Base-by-base conservation (phyloP, 1,139 yeast genomes). In the Saccharomyces hybrid region DNA sequence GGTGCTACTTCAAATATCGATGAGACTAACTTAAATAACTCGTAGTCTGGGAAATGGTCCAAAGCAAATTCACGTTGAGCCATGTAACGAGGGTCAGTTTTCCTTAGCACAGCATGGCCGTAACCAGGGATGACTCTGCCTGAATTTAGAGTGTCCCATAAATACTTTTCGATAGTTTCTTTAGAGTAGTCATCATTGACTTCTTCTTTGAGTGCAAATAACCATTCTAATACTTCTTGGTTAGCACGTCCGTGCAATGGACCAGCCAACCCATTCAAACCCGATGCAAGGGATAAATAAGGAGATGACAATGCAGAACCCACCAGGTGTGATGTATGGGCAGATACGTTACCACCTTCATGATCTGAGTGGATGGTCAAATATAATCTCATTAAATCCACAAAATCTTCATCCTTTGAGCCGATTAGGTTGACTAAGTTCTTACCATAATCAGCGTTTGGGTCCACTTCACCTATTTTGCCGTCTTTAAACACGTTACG, bases 31-130 rank as follows among this genome's bases (percentile, higher is more conserved):
- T 86, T 84, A 83, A 89, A 90, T 76, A 86, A 77, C 70, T 88
- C 96, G 76, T 88, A 88, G 76, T 91, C 91, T 74, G 97, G 96
- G 91, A 93, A 84, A 80, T 91, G 96, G 81, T 89, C 88, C 73
- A 87, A 82, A 62, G 97, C 98, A 72, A 90, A 91, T 75, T 87
- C 95, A 81, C 96, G 87, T 76, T 90, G 96, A 68, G 98, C 98
- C 58, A 89, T 88, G 81, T 88, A 91, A 77, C 98, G 66, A 54
- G 78, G 78, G 59, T 75, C 78, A 19, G 78, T 75, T 62, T 71
- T 73, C 59, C 78, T 67, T 54, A 75, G 63, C 14, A 75, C 78
- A 27, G 78, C 78, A 56, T 75, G 78, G 7, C 78, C 78, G 58
- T 75, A 75, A 42, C 78, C 78, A 50, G 78, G 78, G 51, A 75